Conservation (phyloP, 2,329 filamentous ascomycete genomes). For the Claviceps humidiphila region DNA sequence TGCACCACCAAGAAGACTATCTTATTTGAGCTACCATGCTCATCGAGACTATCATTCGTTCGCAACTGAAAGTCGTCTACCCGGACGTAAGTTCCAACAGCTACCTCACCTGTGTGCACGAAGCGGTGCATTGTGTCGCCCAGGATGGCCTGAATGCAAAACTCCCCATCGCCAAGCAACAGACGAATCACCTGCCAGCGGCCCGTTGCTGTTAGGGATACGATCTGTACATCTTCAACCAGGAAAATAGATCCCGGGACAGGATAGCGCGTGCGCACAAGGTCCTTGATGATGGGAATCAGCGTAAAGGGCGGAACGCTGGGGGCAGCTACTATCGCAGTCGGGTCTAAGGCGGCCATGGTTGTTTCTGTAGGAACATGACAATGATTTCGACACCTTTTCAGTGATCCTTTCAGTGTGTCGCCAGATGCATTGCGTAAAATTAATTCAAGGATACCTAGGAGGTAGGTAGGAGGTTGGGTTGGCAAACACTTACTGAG, state of each 20-base stretch:
- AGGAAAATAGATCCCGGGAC: slow-evolving; percentile 35
- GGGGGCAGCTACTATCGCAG: slow-evolving; percentile 13
- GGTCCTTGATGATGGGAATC: slow-evolving; percentile 31
- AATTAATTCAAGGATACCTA: not conserved
- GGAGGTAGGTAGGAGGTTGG: too few species aligned
- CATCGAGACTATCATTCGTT: slow-evolving; percentile 9
- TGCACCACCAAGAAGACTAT: slow-evolving; percentile 34
- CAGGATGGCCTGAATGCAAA: slow-evolving; percentile 41
- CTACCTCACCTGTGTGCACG: slow-evolving; percentile 31
- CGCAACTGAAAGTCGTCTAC: slow-evolving; percentile 28
- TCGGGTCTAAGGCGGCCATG: slow-evolving; percentile 9
- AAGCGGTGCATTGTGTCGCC: slow-evolving; percentile 32
- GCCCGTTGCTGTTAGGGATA: slow-evolving; percentile 20
- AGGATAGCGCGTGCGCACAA: slow-evolving; percentile 35
- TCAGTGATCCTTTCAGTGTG: too few species aligned
- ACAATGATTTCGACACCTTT: not conserved
- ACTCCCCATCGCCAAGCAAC: slow-evolving; percentile 37
- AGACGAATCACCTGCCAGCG: slow-evolving; percentile 33
- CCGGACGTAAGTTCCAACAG: slow-evolving; percentile 34
- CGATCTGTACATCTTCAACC: slow-evolving; percentile 30
- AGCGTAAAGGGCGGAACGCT: slow-evolving; percentile 16
- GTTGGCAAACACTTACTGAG: too few species aligned
- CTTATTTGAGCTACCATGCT: slow-evolving; percentile 3
- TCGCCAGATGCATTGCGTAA: not conserved
- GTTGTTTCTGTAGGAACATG: not conserved